Percentiles rank a stretch among this genome's conserved stretches.
Conservation (phyloP, 73 alveolate genomes). For the Blepharisma japonicum region DNA sequence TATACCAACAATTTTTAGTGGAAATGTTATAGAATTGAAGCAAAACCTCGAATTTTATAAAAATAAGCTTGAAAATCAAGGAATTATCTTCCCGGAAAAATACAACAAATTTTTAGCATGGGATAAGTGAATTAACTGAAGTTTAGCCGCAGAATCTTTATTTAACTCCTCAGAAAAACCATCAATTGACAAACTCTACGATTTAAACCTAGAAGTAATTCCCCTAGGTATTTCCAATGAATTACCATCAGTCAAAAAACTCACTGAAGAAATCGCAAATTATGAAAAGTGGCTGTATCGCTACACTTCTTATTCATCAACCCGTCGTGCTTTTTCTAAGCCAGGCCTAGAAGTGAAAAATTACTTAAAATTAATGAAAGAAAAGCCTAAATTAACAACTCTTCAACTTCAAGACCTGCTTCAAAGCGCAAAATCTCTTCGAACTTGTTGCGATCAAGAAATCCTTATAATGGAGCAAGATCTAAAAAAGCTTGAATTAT, state of each 20-base stretch:
- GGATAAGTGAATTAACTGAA: slow-evolving; percentile 25
- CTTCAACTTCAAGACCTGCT: slow-evolving; percentile 2
- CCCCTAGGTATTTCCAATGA: background rate
- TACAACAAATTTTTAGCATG: background rate
- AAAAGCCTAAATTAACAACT: background rate
- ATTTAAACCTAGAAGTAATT: background rate
- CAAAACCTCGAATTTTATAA: background rate
- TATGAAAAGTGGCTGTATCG: slow-evolving; percentile 20
- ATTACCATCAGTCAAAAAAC: background rate
- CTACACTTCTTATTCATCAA: slow-evolving; percentile 1
- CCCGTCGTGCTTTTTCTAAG: background rate
- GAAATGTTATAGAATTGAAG: background rate
- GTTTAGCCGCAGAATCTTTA: background rate
- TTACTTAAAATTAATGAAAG: background rate
- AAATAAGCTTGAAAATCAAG: background rate
- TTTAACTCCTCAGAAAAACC: background rate
- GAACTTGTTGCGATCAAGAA: background rate
- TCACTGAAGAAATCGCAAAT: background rate
- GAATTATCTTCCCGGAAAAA: slow-evolving; percentile 25
- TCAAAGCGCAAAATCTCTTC: background rate
- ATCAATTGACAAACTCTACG: slow-evolving; percentile 1
- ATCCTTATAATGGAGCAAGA: background rate
- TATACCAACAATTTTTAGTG: background rate
- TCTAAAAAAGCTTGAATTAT: slow-evolving; percentile 4
- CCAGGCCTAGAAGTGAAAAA: background rate